Conservation (phyloP, 306 rosid genomes). For the Astragalus membranaceus region DNA sequence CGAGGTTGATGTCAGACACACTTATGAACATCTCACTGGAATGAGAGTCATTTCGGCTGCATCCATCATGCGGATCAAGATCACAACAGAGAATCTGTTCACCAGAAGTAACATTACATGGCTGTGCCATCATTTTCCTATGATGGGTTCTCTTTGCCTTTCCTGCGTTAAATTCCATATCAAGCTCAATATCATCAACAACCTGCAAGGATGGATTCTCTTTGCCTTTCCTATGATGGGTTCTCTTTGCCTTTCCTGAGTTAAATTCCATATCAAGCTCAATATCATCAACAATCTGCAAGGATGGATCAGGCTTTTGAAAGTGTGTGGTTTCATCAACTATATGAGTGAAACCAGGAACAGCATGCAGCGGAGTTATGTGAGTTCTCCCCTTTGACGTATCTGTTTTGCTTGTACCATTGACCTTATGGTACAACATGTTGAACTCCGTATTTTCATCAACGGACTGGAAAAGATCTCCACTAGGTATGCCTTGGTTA, state of each 20-base stretch:
- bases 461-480: conserved; percentile 41
- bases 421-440: conserved; percentile 52
- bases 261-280: conserved; percentile 43
- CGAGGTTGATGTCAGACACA: conserved; percentile 70
- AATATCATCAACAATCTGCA: conserved; percentile 48
- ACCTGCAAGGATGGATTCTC: conserved; percentile 37
- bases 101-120: conserved; percentile 23
- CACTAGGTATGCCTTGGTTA: conserved; percentile 38
- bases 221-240: conserved; percentile 23
- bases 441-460: conserved; percentile 56
- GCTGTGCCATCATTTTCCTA: conserved; percentile 29
- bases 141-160: conserved; percentile 39
- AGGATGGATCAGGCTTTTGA: conserved; percentile 32
- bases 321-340: conserved; percentile 42
- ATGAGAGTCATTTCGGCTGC: conserved; percentile 32
- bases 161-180: conserved; percentile 39
- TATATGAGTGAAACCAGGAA: conserved; percentile 46
- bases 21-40: conserved; percentile 45
- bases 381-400: conserved; percentile 33
- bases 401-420: conserved; percentile 26
- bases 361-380: conserved; percentile 32
- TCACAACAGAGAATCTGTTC: conserved; percentile 35
- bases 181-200: conserved; percentile 48
- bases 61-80: conserved; percentile 31
- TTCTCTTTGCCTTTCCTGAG: conserved; percentile 41